These are phyloP conservation scores for Micractinium conductrix DNA, from an alignment of 139 green algal genomes.

Conservation along the genomic window DNA sequence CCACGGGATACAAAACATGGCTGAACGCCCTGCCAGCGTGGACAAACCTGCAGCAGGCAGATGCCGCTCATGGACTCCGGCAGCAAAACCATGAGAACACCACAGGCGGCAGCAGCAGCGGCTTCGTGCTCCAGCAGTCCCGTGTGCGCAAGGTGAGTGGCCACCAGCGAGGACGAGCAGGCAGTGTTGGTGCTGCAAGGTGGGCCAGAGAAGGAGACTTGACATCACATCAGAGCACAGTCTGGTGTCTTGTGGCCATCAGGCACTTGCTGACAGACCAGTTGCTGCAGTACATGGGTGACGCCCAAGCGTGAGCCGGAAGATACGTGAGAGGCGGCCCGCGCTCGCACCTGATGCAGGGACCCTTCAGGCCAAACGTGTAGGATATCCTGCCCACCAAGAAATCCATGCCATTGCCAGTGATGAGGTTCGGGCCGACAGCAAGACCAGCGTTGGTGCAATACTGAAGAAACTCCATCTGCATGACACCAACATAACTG, in stretches of 20 bases:
- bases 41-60: constrained; percentile 16
- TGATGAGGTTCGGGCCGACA: constrained; percentile 35
- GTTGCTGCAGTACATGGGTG: background rate
- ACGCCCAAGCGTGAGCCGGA: background rate
- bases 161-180: constrained; percentile 89
- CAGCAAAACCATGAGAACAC: constrained; percentile 47
- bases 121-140: constrained; percentile 38
- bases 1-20: no score
- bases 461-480: constrained; percentile 51
- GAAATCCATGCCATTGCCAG: constrained; percentile 58
- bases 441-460: constrained; percentile 17
- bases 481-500: constrained; percentile 35
- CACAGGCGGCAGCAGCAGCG: constrained; percentile 35
- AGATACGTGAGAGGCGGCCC: no score
- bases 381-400: constrained; percentile 63
- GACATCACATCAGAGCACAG: background rate
- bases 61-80: constrained; percentile 45
- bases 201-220: background rate
- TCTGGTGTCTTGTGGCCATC: background rate
- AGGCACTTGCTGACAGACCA: background rate
- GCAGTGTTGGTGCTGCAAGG: constrained; percentile 65
- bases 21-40: no score
- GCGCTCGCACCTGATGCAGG: constrained; percentile 33
- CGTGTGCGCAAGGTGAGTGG: constrained; percentile 62
- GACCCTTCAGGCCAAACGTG: constrained; percentile 54